These are phyloP conservation scores for Singerocomus rubriflavus DNA, from an alignment of 1,284 basidiomycete genomes.

Conservation along the genomic window DNA sequence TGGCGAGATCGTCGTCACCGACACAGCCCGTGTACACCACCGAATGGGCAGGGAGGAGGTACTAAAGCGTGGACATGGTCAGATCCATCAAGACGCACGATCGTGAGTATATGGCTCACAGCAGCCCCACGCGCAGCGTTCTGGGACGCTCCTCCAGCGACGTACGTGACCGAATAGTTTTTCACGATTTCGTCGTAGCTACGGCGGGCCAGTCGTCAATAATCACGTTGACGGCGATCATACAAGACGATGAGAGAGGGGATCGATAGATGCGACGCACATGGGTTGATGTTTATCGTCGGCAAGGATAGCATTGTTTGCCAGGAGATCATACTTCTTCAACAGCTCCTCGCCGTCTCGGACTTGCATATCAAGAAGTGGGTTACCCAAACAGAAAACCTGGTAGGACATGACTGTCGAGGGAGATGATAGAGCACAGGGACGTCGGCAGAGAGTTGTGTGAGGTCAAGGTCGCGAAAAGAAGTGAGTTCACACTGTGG, in stretches of 20 bases:
- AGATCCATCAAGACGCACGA: constrained; percentile 5
- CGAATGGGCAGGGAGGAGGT: constrained; percentile 83
- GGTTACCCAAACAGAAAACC: constrained; percentile 86
- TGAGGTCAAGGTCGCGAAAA: constrained; percentile 6
- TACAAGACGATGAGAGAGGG: background rate
- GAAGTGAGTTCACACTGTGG: background rate
- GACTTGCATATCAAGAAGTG: constrained; percentile 88
- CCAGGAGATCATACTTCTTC: constrained; percentile 88
- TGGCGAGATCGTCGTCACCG: constrained; percentile 87
- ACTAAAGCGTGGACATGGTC: constrained; percentile 45
- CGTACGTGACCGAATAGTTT: constrained; percentile 81
- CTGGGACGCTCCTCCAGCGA: constrained; percentile 96
- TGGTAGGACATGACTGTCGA: constrained; percentile 36
- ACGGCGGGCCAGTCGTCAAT: background rate
- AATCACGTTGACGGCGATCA: background rate
- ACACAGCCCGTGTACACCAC: constrained; percentile 97
- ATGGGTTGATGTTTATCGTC: constrained; percentile 85
- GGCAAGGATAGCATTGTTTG: constrained; percentile 97
- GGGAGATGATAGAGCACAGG: constrained; percentile 1
- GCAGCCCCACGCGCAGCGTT: constrained; percentile 96
- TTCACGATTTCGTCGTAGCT: constrained; percentile 90
- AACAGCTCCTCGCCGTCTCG: constrained; percentile 81
- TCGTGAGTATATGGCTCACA: constrained; percentile 50
- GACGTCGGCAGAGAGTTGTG: constrained; percentile 12
- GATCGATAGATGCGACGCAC: constrained; percentile 40